Evolutionary conservation across 179 eudicot genomes (phyloP).

Genomic region (Spergularia azorica): DNA sequence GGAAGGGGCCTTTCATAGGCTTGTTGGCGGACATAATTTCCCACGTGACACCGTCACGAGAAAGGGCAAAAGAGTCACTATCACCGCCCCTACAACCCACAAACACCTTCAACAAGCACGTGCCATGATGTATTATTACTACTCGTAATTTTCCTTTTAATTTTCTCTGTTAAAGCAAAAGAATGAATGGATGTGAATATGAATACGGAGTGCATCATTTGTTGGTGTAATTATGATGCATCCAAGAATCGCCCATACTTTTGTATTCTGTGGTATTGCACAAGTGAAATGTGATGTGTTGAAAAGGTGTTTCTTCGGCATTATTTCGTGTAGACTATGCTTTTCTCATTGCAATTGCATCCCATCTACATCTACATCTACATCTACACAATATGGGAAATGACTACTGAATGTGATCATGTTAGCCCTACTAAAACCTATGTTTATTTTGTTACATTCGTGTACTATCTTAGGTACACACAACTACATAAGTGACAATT

Average conservation of each 20-base stretch:
- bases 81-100: constrained; percentile 11
- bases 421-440: no score
- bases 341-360: neutral
- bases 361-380: neutral
- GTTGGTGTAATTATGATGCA: neutral
- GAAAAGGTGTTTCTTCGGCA: neutral
- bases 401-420: no score
- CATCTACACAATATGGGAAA: no score
- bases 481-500: no score
- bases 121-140: constrained; percentile 1
- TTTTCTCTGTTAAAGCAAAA: neutral
- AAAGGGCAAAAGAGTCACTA: constrained; percentile 16
- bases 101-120: constrained; percentile 8
- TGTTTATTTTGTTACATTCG: no score
- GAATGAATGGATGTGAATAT: neutral
- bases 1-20: no score
- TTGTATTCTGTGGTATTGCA: neutral
- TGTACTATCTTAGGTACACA: no score
- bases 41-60: constrained; percentile 44
- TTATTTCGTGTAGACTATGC: neutral
- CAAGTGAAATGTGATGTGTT: constrained; percentile 2
- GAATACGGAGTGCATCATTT: neutral
- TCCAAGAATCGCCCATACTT: constrained; percentile 6
- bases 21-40: no score
- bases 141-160: neutral